A percentile compares a stretch with the other conserved stretches of the same genome.
Conservation (phyloP, 495 filamentous ascomycete species). For the Aspergillus ellipticus region DNA sequence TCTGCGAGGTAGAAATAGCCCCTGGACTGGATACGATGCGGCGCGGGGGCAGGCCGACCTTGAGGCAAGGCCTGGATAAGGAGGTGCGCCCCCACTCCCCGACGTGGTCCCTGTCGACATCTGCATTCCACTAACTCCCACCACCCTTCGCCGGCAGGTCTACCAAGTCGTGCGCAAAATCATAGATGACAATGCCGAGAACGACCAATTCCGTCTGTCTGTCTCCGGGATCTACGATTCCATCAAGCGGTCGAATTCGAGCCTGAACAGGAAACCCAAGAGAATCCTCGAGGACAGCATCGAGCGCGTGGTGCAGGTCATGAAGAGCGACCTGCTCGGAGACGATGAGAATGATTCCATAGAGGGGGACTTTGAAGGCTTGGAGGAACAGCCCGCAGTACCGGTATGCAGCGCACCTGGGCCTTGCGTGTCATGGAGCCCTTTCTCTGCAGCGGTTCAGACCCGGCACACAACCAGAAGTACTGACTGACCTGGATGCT, state of each 20-base stretch:
- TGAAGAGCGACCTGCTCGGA: constrained; percentile 57
- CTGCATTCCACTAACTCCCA: constrained; percentile 5
- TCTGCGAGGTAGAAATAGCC: neutral
- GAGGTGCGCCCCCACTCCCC: constrained; percentile 38
- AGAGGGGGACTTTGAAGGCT: constrained; percentile 64
- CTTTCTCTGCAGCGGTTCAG: neutral
- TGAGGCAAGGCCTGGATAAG: constrained; percentile 53
- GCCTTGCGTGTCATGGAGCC: neutral
- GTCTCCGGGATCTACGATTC: constrained; percentile 64
- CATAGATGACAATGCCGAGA: constrained; percentile 57
- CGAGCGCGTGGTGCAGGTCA: constrained; percentile 73
- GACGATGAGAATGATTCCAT: constrained; percentile 53
- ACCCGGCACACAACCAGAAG: neutral
- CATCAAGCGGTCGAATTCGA: constrained; percentile 82
- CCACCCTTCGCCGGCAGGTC: constrained; percentile 40
- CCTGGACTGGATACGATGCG: constrained; percentile 20
- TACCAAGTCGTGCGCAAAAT: constrained; percentile 74
- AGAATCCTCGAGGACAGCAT: constrained; percentile 78
- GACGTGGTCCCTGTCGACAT: neutral
- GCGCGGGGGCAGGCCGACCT: constrained; percentile 41
- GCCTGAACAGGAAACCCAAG: constrained; percentile 75
- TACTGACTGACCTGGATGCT: constrained; percentile 3
- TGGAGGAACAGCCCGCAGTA: constrained; percentile 40
- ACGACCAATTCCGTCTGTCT: constrained; percentile 47
- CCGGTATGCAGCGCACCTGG: constrained; percentile 22